Base-by-base conservation (phyloP, 768 basidiomycete species). In the Lenzites betulinus region DNA sequence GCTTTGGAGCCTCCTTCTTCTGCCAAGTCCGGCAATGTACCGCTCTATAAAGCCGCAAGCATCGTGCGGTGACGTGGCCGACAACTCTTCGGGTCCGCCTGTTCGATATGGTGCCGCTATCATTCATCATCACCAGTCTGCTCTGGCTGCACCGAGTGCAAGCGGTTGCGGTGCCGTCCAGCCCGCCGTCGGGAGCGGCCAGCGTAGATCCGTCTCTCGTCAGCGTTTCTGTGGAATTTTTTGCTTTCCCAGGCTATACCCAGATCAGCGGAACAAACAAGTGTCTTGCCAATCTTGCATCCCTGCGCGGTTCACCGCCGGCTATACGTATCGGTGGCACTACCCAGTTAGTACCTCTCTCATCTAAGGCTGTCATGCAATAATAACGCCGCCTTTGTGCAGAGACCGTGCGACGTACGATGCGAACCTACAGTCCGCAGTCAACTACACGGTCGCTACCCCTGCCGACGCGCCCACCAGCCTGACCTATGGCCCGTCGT, bases 381-480 rank as follows among this genome's bases (percentile, higher is more conserved):
- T 38, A 13, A n/a, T n/a, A 39, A 51, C n/a, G 38, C 13, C n/a
- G 20, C 30, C 52, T 16, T 49, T n/a, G 12, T 26, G 1, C 58
- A 78, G 76, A 52, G 77, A 78, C 51, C 74, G 77, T 35, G 77
- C 77, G n/a, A 77, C 75, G 22, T 78, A 73, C 60, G 68, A 75
- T 56, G 64, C 75, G 0, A 62, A 48, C 36, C 66, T 76, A 23
- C 44, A 63, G 20, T 49, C 64, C 13, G 70, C 76, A 15, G 77
- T 76, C 7, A 71, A 73, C 54, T 78, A 76, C 59, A 76, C 74
- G 11, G 75, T 78, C 9, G 69, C 74, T 3, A 66, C 67, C 16
- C 69, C 75, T 9, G 71, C 70, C 4, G 75, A 74, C 58, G 77
- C 77, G 1, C 77, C 75, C 1, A 56, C 59, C 4, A 63, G 65